phyloP scores from a whole-genome alignment of 2,329 filamentous ascomycete genomes.

The Paraphaeosphaeria sporulosa region DNA sequence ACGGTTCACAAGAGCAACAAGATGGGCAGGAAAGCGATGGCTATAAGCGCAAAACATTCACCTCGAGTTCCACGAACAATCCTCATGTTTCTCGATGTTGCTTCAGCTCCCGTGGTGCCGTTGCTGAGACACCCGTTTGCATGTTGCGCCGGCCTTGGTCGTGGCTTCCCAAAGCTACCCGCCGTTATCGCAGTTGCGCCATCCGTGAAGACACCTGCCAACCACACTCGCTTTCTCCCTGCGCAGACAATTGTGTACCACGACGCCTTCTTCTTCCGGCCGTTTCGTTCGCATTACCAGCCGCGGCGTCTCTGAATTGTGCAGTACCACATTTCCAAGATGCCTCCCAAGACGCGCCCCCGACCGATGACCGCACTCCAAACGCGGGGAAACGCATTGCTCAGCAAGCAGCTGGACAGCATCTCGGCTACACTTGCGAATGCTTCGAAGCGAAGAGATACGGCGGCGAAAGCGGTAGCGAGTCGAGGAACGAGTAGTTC shows the following conservation, averaged over 20 bases:
- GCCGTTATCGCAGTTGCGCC: neutral
- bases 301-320: neutral
- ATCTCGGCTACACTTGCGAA: conserved; percentile 26
- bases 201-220: neutral
- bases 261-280: neutral
- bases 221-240: neutral
- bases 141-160: neutral
- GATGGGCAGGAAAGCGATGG: neutral
- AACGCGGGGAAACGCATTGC: neutral
- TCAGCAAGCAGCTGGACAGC: conserved; percentile 25
- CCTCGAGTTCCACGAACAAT: neutral
- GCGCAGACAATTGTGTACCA: neutral
- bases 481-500: neutral
- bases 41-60: neutral
- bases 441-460: conserved; percentile 25
- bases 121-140: neutral
- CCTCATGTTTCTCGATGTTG: neutral
- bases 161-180: neutral
- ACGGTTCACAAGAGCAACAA: neutral
- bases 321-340: neutral
- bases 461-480: conserved; percentile 12
- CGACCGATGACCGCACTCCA: conserved; percentile 13
- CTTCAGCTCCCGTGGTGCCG: neutral
- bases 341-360: neutral
- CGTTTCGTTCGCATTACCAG: neutral